Conservation (phyloP, 139 green algal species). For the Medakamo hakoo region DNA sequence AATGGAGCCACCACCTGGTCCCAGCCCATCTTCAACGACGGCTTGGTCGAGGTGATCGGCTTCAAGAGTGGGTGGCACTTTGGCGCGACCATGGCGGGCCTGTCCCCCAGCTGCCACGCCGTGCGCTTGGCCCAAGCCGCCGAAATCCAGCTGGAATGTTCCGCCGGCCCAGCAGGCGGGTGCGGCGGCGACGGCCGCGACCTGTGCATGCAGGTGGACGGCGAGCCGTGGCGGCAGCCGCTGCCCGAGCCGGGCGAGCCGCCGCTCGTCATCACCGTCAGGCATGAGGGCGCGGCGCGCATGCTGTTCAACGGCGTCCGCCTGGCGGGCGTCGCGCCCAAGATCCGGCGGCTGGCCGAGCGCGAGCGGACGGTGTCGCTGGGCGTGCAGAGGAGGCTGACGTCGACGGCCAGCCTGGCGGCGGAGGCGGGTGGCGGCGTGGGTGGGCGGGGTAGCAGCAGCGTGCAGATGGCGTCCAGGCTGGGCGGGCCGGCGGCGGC, state of each 20-base stretch:
- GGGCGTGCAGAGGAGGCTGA: neutral
- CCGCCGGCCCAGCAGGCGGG: slow-evolving; percentile 2
- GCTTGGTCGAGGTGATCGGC: slow-evolving; percentile 60
- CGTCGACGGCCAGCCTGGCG: too few species aligned
- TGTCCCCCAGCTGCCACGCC: slow-evolving; percentile 35
- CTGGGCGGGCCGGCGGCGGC: too few species aligned
- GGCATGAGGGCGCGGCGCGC: slow-evolving; percentile 5
- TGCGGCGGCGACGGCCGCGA: neutral
- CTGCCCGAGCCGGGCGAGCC: slow-evolving; percentile 22
- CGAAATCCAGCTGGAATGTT: slow-evolving; percentile 34
- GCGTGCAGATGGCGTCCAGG: too few species aligned
- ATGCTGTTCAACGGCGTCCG: slow-evolving; percentile 23
- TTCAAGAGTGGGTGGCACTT: slow-evolving; percentile 55
- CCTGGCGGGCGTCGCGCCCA: slow-evolving; percentile 13
- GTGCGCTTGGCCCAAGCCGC: slow-evolving; percentile 48
- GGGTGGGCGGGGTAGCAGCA: too few species aligned
- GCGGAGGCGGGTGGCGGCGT: too few species aligned
- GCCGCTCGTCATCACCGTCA: slow-evolving; percentile 6
- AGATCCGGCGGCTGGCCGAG: slow-evolving; percentile 9
- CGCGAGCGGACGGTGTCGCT: slow-evolving; percentile 1
- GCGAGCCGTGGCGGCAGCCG: slow-evolving; percentile 66
- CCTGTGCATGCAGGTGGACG: slow-evolving; percentile 58
- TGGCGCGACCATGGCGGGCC: slow-evolving; percentile 42
- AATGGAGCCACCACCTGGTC: too few species aligned
- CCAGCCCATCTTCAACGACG: slow-evolving; percentile 45